Percentiles rank a stretch among this genome's conserved stretches.
phyloP scores from a whole-genome alignment of 1,284 basidiomycete species.

The Mycena citricolor region DNA sequence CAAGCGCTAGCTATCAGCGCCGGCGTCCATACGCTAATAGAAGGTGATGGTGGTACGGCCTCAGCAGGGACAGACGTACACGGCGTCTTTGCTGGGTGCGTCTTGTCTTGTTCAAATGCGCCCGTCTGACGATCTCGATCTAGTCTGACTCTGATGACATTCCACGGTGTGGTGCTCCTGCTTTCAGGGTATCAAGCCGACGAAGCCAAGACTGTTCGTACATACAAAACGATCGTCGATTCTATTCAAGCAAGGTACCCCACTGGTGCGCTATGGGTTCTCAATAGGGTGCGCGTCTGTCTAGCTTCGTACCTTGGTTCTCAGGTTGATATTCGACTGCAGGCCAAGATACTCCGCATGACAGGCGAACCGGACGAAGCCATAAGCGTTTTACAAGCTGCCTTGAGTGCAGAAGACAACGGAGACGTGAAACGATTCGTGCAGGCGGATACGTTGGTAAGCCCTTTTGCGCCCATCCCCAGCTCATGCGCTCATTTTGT shows the following conservation, averaged over 20 bases:
- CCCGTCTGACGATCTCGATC: background rate
- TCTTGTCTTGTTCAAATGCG: slow-evolving; percentile 7
- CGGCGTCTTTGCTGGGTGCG: slow-evolving; percentile 70
- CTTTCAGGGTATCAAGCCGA: slow-evolving; percentile 74
- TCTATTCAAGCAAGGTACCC: background rate
- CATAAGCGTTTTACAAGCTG: slow-evolving; percentile 62
- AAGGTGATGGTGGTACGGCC: background rate
- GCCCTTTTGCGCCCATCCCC: slow-evolving; percentile 21
- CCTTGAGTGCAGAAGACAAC: slow-evolving; percentile 51
- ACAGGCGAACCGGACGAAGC: slow-evolving; percentile 60
- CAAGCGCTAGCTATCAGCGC: slow-evolving; percentile 50
- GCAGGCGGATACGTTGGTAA: slow-evolving; percentile 70
- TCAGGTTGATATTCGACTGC: too few species aligned
- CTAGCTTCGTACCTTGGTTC: too few species aligned
- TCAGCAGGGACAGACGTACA: slow-evolving; percentile 53
- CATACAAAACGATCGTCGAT: slow-evolving; percentile 15
- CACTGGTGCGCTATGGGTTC: background rate
- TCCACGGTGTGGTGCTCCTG: slow-evolving; percentile 68
- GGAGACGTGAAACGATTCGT: slow-evolving; percentile 59
- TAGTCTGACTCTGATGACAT: slow-evolving; percentile 79
- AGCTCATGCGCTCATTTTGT: background rate
- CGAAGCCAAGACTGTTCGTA: slow-evolving; percentile 52
- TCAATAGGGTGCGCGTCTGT: background rate
- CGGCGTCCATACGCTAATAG: slow-evolving; percentile 8
- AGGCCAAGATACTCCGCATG: slow-evolving; percentile 79